Evolutionary conservation across 148 eudicot genomes (phyloP).

Genomic region (Chenopodium album): DNA sequence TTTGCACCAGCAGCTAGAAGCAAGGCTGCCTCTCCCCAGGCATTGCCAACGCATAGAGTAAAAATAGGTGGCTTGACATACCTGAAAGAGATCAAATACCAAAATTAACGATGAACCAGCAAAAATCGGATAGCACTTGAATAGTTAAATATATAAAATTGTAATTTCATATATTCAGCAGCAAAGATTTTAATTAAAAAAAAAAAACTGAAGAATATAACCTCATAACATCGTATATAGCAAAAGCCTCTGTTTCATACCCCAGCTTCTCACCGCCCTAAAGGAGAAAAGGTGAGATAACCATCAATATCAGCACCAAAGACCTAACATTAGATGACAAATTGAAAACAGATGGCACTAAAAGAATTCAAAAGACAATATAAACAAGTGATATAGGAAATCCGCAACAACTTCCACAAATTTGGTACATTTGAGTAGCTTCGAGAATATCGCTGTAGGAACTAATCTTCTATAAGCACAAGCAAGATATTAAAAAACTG

Average conservation of each 20-base stretch:
- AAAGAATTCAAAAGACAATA: neutral
- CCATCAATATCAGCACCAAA: conserved; percentile 1
- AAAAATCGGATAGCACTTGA: neutral
- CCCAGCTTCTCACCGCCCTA: conserved; percentile 79
- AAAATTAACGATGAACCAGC: neutral
- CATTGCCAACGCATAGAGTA: conserved; percentile 94
- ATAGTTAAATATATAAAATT: too few relatives aligned
- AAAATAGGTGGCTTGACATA: conserved; percentile 74
- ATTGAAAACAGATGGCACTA: neutral
- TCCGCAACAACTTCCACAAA: neutral
- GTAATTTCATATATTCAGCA: neutral
- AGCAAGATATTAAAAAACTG: neutral
- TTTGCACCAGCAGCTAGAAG: conserved; percentile 92
- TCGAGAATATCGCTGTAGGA: neutral
- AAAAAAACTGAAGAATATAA: conserved; percentile 21
- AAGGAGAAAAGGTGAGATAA: conserved; percentile 17
- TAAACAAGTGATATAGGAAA: neutral
- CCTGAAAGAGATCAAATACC: conserved; percentile 35
- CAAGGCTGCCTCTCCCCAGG: conserved; percentile 98
- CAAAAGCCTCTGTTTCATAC: conserved; percentile 91
- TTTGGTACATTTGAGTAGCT: neutral
- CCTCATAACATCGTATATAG: conserved; percentile 89
- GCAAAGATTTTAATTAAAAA: neutral
- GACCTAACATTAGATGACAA: neutral
- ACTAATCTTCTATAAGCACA: neutral